Evolutionary conservation across 139 green algal genomes (phyloP).

Genomic region (Chlamydomonas incerta): DNA sequence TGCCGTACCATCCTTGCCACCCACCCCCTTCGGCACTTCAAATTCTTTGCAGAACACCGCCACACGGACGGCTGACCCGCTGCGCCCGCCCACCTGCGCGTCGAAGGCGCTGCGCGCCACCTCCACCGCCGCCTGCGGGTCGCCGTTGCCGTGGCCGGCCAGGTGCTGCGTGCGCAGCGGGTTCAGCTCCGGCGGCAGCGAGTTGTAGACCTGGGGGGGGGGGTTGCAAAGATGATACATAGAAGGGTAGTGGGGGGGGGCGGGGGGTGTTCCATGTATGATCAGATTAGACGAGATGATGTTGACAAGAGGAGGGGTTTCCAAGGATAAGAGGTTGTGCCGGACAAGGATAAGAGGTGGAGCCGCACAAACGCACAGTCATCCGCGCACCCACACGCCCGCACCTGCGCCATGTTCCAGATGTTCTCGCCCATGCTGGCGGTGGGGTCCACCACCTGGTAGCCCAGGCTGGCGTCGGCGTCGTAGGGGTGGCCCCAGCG

Average conservation of each 20-base stretch:
- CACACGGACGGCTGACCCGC: too few species aligned
- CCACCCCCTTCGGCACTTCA: too few species aligned
- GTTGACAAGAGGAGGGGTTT: too few species aligned
- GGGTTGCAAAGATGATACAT: too few species aligned
- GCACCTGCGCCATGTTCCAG: conserved; percentile 58
- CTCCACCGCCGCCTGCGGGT: neutral
- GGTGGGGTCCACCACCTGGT: conserved; percentile 65
- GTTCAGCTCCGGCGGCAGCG: conserved; percentile 58
- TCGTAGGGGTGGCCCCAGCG: conserved; percentile 70
- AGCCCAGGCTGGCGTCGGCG: conserved; percentile 44
- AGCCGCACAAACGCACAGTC: neutral
- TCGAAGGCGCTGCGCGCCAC: conserved; percentile 1
- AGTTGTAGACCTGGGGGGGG: conserved; percentile 37
- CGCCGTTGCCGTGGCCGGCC: neutral
- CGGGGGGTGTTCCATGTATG: too few species aligned
- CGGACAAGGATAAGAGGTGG: too few species aligned
- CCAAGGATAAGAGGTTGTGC: too few species aligned
- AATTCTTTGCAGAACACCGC: too few species aligned
- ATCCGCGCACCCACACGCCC: neutral
- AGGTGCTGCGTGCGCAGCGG: conserved; percentile 55
- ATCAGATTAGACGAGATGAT: too few species aligned
- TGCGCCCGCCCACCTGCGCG: neutral
- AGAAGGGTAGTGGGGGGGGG: neutral
- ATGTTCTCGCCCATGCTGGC: conserved; percentile 65
- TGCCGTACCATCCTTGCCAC: too few species aligned